Conservation (phyloP, 805 yeast genomes). For the Monosporozyma servazzii region DNA sequence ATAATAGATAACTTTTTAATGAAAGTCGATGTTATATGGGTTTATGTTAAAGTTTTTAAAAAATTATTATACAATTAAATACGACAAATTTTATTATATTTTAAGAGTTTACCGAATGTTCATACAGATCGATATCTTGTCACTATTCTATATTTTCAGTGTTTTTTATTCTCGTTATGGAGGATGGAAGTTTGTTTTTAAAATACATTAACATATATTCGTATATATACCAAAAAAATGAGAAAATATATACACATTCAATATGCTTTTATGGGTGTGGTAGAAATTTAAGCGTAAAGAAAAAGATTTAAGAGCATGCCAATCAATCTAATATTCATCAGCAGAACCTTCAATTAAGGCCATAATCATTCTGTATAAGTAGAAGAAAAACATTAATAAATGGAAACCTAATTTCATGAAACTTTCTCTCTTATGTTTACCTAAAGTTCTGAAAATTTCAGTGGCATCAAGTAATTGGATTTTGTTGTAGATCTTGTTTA, state of each 20-base stretch:
- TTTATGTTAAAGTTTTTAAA: background rate
- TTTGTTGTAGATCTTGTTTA: conserved; percentile 67
- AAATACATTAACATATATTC: background rate
- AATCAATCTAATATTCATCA: background rate
- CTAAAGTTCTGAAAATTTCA: conserved; percentile 88
- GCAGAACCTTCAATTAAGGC: conserved; percentile 58
- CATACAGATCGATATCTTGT: background rate
- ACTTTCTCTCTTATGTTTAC: conserved; percentile 86
- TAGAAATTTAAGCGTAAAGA: background rate
- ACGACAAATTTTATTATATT: background rate
- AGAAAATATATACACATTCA: background rate
- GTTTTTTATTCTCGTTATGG: background rate
- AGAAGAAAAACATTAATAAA: conserved; percentile 85
- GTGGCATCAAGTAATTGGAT: conserved; percentile 91
- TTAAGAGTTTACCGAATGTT: background rate
- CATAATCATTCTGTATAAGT: conserved; percentile 92
- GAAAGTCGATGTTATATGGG: background rate
- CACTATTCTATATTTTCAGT: background rate
- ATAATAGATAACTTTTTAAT: background rate
- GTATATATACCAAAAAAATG: background rate
- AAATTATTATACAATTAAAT: background rate
- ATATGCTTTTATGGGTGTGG: background rate
- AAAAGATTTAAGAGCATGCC: background rate
- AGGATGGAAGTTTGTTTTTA: background rate
- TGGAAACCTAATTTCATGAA: conserved; percentile 88